Evolutionary conservation across 148 eudicot species (phyloP).

Genomic region (Silene conica): DNA sequence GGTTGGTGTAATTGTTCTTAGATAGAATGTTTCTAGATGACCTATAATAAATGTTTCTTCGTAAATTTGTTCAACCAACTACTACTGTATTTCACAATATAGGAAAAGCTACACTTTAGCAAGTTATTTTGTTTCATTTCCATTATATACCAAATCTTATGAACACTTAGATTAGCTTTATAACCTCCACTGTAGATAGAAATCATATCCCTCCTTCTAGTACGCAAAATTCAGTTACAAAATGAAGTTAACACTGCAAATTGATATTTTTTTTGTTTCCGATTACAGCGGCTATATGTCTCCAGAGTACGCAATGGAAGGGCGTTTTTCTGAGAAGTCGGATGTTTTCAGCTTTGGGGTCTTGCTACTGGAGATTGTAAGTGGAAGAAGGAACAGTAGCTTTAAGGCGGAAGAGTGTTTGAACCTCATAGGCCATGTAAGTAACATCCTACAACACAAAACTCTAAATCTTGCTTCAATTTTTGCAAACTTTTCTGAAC

Average conservation of each 20-base stretch:
- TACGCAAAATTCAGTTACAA: not conserved
- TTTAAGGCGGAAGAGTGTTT: conserved; percentile 18
- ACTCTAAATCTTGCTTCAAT: not conserved
- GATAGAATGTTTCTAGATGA: too few relatives aligned
- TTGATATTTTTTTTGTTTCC: not conserved
- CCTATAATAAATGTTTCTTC: too few relatives aligned
- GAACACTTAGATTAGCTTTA: too few relatives aligned
- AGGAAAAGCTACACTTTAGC: too few relatives aligned
- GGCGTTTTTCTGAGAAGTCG: conserved; percentile 37
- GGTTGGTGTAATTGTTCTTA: too few relatives aligned
- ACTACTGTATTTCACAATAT: too few relatives aligned
- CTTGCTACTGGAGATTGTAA: conserved; percentile 35
- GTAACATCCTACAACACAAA: not conserved
- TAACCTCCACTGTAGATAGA: too few relatives aligned
- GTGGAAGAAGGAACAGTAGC: conserved; percentile 30
- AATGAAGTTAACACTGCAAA: not conserved
- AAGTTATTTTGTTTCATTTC: too few relatives aligned
- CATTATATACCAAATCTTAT: too few relatives aligned
- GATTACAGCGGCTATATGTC: conserved; percentile 32
- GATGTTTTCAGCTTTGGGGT: conserved; percentile 40
- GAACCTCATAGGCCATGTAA: conserved; percentile 25
- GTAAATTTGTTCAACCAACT: too few relatives aligned
- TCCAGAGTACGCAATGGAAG: conserved; percentile 34
- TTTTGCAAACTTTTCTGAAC: not conserved
- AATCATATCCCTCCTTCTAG: too few relatives aligned